phyloP scores from a whole-genome alignment of 2,329 filamentous ascomycete genomes.

The Intubia oerlemansii region DNA sequence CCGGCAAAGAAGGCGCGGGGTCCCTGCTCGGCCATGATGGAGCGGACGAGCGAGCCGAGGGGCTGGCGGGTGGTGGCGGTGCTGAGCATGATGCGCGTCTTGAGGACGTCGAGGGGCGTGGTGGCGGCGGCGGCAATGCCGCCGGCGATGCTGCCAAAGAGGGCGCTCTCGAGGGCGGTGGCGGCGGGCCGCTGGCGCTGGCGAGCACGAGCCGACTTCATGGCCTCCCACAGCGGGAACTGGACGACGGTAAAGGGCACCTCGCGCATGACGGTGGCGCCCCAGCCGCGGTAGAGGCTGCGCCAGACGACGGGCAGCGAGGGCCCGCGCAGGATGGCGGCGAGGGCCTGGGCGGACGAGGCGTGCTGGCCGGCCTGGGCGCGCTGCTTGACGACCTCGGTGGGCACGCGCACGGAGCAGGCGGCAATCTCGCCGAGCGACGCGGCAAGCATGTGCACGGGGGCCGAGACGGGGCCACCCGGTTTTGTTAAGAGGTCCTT shows the following conservation, averaged over 20 bases:
- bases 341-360: conserved; percentile 43
- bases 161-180: conserved; percentile 54
- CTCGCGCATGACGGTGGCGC: conserved; percentile 83
- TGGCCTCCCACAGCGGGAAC: conserved; percentile 87
- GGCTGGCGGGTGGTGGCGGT: conserved; percentile 44
- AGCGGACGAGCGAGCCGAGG: conserved; percentile 34
- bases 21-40: conserved; percentile 44
- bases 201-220: conserved; percentile 48
- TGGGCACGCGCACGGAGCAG: conserved; percentile 80
- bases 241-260: conserved; percentile 95
- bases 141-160: conserved; percentile 69
- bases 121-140: conserved; percentile 73
- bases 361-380: conserved; percentile 75
- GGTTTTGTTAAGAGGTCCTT: conserved; percentile 30
- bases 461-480: conserved; percentile 10
- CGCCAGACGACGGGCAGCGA: conserved; percentile 35
- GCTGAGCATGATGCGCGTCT: conserved; percentile 89
- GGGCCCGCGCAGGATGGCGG: conserved; percentile 39
- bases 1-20: conserved; percentile 52
- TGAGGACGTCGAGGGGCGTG: conserved; percentile 86
- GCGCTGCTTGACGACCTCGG: conserved; percentile 91
- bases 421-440: conserved; percentile 77
- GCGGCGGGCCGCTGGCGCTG: conserved; percentile 20
- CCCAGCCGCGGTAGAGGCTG: conserved; percentile 81
- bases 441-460: conserved; percentile 64